These are phyloP conservation scores for Globisporangium cystogenes DNA, from an alignment of 352 stramenopile genomes.

Conservation along the genomic window DNA sequence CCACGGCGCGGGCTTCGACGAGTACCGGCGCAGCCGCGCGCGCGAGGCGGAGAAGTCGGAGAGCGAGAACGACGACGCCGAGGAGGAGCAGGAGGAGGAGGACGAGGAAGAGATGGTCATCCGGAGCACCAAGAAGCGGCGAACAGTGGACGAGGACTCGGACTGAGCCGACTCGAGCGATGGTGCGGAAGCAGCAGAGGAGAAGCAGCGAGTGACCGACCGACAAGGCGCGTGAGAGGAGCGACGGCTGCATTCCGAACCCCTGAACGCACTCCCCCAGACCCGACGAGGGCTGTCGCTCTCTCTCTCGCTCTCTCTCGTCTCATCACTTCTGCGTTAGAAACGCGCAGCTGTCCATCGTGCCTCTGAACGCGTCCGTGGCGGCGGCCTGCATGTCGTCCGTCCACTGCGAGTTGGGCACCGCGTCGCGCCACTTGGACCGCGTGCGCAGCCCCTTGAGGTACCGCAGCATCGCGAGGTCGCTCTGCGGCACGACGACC, in stretches of 20 bases:
- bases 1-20: slow-evolving; percentile 68
- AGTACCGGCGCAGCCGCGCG: slow-evolving; percentile 59
- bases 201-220: no score
- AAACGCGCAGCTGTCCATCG: slow-evolving; percentile 75
- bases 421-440: slow-evolving; percentile 68
- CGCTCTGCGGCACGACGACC: slow-evolving; percentile 64
- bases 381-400: slow-evolving; percentile 59
- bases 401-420: slow-evolving; percentile 23
- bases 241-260: not conserved
- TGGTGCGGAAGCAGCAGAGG: no score
- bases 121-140: slow-evolving; percentile 69
- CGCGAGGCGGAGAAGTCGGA: slow-evolving; percentile 61
- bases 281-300: no score
- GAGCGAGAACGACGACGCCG: slow-evolving; percentile 55
- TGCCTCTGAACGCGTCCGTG: slow-evolving; percentile 58
- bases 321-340: slow-evolving; percentile 46
- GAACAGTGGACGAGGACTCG: slow-evolving; percentile 81
- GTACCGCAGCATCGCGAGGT: slow-evolving; percentile 64
- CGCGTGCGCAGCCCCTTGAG: slow-evolving; percentile 69
- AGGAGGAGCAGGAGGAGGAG: slow-evolving; percentile 69
- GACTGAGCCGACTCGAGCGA: slow-evolving; percentile 43
- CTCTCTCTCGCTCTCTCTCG: slow-evolving; percentile 1
- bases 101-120: slow-evolving; percentile 74
- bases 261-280: no score
- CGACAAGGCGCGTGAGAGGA: no score